A percentile compares a stretch with the other conserved stretches of the same genome.
Evolutionary conservation across 306 rosid species (phyloP).

Genomic region (Ochetophila trinervis): DNA sequence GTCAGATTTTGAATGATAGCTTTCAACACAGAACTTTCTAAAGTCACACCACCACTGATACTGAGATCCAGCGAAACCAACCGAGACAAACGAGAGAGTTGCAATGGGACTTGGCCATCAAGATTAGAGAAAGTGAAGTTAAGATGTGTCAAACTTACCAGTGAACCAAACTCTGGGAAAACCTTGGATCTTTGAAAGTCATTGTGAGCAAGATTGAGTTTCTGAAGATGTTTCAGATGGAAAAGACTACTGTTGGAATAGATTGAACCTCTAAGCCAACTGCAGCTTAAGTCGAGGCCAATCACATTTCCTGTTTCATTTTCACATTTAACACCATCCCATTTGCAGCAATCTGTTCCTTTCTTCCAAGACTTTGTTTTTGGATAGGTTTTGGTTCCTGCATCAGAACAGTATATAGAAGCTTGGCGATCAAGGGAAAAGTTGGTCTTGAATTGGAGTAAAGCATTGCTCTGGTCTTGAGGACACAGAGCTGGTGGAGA

Average conservation of each 20-base stretch:
- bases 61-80: neutral
- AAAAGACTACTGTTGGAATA: conserved; percentile 11
- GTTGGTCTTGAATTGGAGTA: neutral
- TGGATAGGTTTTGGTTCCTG: neutral
- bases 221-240: neutral
- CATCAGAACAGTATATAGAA: neutral
- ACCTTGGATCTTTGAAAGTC: neutral
- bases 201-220: conserved; percentile 3
- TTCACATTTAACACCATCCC: conserved; percentile 17
- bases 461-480: neutral
- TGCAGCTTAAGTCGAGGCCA: conserved; percentile 12
- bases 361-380: neutral
- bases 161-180: neutral
- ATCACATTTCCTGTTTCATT: neutral
- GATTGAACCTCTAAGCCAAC: conserved; percentile 7
- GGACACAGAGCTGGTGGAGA: neutral
- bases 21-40: neutral
- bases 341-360: conserved; percentile 3
- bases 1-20: neutral
- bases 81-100: neutral
- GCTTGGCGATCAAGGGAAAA: neutral
- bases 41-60: neutral
- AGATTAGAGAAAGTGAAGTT: neutral
- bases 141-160: neutral
- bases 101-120: neutral